A percentile compares a stretch with the other conserved stretches of the same genome.
Conservation (phyloP, 108 stramenopile species). For the Discostella stelligeroides region DNA sequence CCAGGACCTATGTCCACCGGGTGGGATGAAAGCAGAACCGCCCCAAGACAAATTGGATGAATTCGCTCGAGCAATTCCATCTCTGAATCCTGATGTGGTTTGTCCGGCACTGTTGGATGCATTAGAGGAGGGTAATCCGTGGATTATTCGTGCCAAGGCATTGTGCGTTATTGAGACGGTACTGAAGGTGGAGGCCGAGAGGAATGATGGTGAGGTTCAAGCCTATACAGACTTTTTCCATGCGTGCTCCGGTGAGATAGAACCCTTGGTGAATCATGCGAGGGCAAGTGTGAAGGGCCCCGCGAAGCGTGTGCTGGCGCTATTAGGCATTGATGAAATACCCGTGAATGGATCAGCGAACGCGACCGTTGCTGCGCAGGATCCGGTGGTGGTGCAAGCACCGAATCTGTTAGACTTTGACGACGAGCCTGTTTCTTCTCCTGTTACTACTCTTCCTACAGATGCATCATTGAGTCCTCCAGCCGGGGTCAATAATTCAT, state of each 20-base stretch:
- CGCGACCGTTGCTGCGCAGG: conserved; percentile 46
- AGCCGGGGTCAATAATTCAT: conserved; percentile 22
- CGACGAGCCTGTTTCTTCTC: conserved; percentile 49
- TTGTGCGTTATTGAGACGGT: conserved; percentile 85
- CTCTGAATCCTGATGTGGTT: conserved; percentile 85
- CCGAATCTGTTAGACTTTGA: conserved; percentile 82
- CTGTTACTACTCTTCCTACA: conserved; percentile 26
- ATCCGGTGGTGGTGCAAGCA: conserved; percentile 51
- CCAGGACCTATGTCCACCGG: conserved; percentile 90
- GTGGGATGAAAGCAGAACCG: conserved; percentile 93
- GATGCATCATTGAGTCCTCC: conserved; percentile 18
- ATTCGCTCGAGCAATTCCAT: conserved; percentile 73
- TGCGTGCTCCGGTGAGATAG: conserved; percentile 78
- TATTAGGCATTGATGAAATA: conserved; percentile 55
- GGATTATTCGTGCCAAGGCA: conserved; percentile 91
- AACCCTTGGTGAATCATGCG: conserved; percentile 67
- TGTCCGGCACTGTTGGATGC: conserved; percentile 86
- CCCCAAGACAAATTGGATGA: conserved; percentile 82
- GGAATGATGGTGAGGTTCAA: conserved; percentile 47
- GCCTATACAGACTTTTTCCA: conserved; percentile 85
- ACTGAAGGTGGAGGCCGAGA: conserved; percentile 49
- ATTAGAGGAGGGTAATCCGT: conserved; percentile 88
- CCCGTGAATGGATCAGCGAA: conserved; percentile 18
- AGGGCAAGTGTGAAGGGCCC: conserved; percentile 70
- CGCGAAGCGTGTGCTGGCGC: conserved; percentile 67